Base-by-base conservation (phyloP, 441 rosid species). In the Adansonia rubrostipa region DNA sequence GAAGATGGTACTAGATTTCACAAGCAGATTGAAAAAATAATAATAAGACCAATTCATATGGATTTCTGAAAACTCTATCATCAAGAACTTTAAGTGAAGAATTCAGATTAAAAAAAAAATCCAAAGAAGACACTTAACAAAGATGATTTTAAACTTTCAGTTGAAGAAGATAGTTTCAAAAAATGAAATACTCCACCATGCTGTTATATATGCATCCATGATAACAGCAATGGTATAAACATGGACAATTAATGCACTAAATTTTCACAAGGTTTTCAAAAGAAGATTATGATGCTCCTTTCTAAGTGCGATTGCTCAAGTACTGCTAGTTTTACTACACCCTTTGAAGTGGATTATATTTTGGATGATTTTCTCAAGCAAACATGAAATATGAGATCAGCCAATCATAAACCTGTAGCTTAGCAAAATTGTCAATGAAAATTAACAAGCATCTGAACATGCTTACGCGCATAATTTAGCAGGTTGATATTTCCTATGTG, bases 121-220 rank as follows among this genome's bases (percentile, higher is more conserved):
- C 33, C 33, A 3, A 28, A 28, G 33, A 28, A 28, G 33, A 28
- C 33, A 28, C 33, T 67, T 17, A 67, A 44, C 28, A 17, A 67
- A 17, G 8, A 44, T 19, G 14, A 17, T 67, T 67, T 67, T 67
- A 17, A 67, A 44, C 53, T 67, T 44, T 67, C 50, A 67, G 53
- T 44, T 44, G 71, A 44, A 42, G 24, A 66, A 4, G 6, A 66
- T 17, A 44, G 71, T 17, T 66, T 66, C 14, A 62, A 13, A 3
- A 24, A 62, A 62, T 62, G 17, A 62, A 28, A 62, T 24, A 6
- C 2, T 13, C 4, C 67, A 67, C 9, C 71, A 67, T 44, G 44
- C 24, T 67, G 33, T 67, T 45, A 44, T 64, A 64, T 17, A 28
- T 28, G 11, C 20, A 4, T 42, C 33, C 14, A 42, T 36, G 33